Percentiles rank a stretch among this genome's conserved stretches.
Evolutionary conservation across 1,284 basidiomycete species (phyloP).

Genomic region (Cryptococcus maquisensis): DNA sequence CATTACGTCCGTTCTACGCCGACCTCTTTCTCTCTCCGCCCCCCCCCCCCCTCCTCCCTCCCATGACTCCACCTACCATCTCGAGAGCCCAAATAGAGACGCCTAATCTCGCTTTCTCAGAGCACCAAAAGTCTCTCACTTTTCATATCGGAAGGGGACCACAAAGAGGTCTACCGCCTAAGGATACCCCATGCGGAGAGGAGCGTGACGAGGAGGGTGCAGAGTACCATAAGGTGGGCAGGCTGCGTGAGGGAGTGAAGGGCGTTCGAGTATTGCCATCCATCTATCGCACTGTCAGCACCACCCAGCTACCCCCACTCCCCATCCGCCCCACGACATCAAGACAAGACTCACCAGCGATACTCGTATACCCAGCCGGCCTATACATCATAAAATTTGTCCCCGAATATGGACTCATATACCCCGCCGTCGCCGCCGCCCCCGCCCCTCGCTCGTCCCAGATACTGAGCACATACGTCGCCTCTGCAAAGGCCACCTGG

Average conservation of each 20-base stretch:
- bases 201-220: conserved; percentile 66
- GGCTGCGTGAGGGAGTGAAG: conserved; percentile 56
- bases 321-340: neutral
- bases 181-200: conserved; percentile 66
- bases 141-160: too few relatives aligned
- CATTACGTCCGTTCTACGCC: too few relatives aligned
- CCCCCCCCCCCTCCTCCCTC: too few relatives aligned
- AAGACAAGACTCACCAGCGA: conserved; percentile 59
- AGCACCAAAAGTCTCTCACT: too few relatives aligned
- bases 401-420: conserved; percentile 64
- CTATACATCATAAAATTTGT: conserved; percentile 81
- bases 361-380: conserved; percentile 68
- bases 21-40: too few relatives aligned
- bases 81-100: too few relatives aligned
- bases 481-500: conserved; percentile 64
- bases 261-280: conserved; percentile 65
- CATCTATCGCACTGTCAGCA: conserved; percentile 34
- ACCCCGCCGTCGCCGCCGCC: conserved; percentile 60
- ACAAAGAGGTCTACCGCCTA: conserved; percentile 47
- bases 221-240: conserved; percentile 60
- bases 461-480: conserved; percentile 70
- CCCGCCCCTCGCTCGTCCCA: conserved; percentile 71
- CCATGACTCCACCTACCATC: too few relatives aligned
- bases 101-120: too few relatives aligned
- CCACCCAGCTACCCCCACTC: neutral